A percentile compares a stretch with the other conserved stretches of the same genome.
phyloP scores from a whole-genome alignment of 2,329 filamentous ascomycete genomes.

The Hansfordia pulvinata region DNA sequence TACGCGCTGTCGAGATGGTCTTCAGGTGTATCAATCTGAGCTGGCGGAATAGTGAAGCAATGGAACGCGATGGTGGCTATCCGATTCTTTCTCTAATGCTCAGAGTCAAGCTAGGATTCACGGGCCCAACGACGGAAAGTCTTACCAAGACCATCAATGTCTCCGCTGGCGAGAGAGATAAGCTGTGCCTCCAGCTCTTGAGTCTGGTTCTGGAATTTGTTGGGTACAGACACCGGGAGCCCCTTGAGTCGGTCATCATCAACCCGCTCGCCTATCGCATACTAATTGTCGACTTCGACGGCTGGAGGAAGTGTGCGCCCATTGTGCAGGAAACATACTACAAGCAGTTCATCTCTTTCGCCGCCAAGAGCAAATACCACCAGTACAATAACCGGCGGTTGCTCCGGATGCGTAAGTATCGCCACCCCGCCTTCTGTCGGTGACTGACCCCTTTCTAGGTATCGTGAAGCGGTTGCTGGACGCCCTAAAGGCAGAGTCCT shows the following conservation, averaged over 20 bases:
- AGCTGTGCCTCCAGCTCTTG: conserved; percentile 50
- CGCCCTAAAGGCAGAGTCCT: conserved; percentile 72
- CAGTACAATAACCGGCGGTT: conserved; percentile 84
- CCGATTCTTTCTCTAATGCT: conserved; percentile 74
- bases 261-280: conserved; percentile 92
- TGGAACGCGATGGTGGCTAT: conserved; percentile 93
- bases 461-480: conserved; percentile 85
- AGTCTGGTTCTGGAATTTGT: conserved; percentile 73
- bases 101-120: conserved; percentile 63
- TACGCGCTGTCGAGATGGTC: conserved; percentile 69
- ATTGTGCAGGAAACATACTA: conserved; percentile 84
- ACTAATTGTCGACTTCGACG: conserved; percentile 81
- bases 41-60: conserved; percentile 96
- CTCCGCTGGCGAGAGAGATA: conserved; percentile 34
- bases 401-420: conserved; percentile 69
- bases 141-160: conserved; percentile 15
- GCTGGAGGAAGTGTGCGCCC: conserved; percentile 71
- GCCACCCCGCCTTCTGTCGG: conserved; percentile 2
- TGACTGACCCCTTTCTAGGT: conserved; percentile 32
- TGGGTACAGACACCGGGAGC: conserved; percentile 69
- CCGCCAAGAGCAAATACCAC: conserved; percentile 79
- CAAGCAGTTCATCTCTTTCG: conserved; percentile 79
- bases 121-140: conserved; percentile 19
- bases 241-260: conserved; percentile 82
- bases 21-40: conserved; percentile 79